A percentile compares a stretch with the other conserved stretches of the same genome.
Evolutionary conservation across 2,329 filamentous ascomycete genomes (phyloP).

Genomic region (Dryadomyces quercus-mongolicae): DNA sequence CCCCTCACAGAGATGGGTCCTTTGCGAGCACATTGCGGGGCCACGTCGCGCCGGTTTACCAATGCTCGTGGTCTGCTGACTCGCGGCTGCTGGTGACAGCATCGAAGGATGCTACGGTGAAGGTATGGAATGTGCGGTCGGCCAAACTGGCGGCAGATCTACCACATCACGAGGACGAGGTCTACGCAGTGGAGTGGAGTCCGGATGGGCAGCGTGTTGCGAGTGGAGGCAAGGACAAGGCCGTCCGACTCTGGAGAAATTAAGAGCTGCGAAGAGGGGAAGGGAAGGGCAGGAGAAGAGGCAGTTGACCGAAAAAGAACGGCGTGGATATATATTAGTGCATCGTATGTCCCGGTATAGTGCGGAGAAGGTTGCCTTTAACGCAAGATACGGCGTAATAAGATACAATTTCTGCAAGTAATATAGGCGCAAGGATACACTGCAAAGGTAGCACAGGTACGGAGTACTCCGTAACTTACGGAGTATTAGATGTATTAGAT

Average conservation of each 20-base stretch:
- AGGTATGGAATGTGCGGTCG: slow-evolving; percentile 84
- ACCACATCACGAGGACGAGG: slow-evolving; percentile 83
- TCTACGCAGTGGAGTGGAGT: slow-evolving; percentile 92
- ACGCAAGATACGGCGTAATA: no score
- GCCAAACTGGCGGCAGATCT: slow-evolving; percentile 72
- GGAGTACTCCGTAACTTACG: no score
- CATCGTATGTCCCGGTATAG: no score
- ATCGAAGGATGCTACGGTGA: slow-evolving; percentile 86
- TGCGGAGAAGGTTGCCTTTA: neutral
- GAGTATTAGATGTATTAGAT: no score
- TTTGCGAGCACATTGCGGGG: slow-evolving; percentile 83
- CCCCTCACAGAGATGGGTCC: slow-evolving; percentile 42
- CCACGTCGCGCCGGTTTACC: slow-evolving; percentile 83
- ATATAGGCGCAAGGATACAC: neutral
- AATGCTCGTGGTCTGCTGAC: slow-evolving; percentile 85
- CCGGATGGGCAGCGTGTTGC: slow-evolving; percentile 80
- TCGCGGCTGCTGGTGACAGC: slow-evolving; percentile 78
- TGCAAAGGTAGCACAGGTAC: no score
- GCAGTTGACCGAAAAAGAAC: neutral
- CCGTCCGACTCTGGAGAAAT: slow-evolving; percentile 54
- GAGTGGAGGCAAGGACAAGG: slow-evolving; percentile 88
- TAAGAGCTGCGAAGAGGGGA: slow-evolving; percentile 19
- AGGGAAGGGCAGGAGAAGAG: neutral
- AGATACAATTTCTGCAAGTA: neutral
- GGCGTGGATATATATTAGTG: no score